Percentiles rank a stretch among this genome's conserved stretches.
Evolutionary conservation across 768 basidiomycete species (phyloP).

Genomic region (Pholiota molesta): DNA sequence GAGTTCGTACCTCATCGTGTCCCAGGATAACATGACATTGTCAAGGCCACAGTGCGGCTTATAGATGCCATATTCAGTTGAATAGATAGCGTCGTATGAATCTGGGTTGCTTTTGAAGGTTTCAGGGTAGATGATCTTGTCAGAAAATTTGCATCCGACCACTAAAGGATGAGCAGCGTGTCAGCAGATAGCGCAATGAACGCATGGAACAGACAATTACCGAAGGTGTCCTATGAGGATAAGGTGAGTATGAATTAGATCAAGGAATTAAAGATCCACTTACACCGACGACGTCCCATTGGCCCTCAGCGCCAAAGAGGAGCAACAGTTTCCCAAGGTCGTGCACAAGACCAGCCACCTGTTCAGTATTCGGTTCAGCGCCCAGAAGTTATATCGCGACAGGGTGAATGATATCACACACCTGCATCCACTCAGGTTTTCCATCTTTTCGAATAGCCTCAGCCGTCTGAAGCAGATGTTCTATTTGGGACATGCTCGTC

Average conservation of each 20-base stretch:
- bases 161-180: slow-evolving; percentile 40
- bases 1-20: slow-evolving; percentile 75
- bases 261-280: slow-evolving; percentile 23
- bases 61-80: slow-evolving; percentile 76
- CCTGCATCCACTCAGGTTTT: slow-evolving; percentile 92
- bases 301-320: slow-evolving; percentile 84
- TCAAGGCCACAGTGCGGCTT: slow-evolving; percentile 79
- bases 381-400: background rate
- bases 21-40: slow-evolving; percentile 89
- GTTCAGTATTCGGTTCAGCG: slow-evolving; percentile 1
- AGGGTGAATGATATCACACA: slow-evolving; percentile 21
- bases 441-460: slow-evolving; percentile 86
- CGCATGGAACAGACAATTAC: slow-evolving; percentile 24
- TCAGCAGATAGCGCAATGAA: slow-evolving; percentile 1
- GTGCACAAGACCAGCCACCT: slow-evolving; percentile 82
- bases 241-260: slow-evolving; percentile 15
- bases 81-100: slow-evolving; percentile 62
- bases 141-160: slow-evolving; percentile 85
- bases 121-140: slow-evolving; percentile 80
- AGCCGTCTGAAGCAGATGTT: slow-evolving; percentile 90
- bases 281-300: slow-evolving; percentile 95
- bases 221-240: slow-evolving; percentile 43
- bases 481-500: slow-evolving; percentile 83
- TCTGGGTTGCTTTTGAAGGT: slow-evolving; percentile 81
- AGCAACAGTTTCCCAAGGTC: slow-evolving; percentile 89